Evolutionary conservation across 148 eudicot species (phyloP).

Genomic region (Silene latifolia): DNA sequence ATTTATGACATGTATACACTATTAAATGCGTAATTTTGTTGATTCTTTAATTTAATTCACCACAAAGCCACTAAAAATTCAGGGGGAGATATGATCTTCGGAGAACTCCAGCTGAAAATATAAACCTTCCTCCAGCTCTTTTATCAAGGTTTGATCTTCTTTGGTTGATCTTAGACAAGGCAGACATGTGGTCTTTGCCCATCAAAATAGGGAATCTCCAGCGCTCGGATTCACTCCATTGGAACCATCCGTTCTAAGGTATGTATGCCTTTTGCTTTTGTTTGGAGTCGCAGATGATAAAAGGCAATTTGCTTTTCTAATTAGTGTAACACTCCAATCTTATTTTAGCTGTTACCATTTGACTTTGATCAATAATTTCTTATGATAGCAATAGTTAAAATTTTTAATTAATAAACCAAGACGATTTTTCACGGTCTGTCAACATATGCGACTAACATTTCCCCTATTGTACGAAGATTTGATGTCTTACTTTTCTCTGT

Average conservation of each 20-base stretch:
- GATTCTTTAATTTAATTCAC: conserved; percentile 3
- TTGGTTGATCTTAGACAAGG: conserved; percentile 93
- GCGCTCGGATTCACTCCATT: conserved; percentile 93
- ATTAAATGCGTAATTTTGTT: background rate
- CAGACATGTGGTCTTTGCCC: conserved; percentile 96
- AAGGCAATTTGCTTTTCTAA: background rate
- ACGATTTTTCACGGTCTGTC: no score
- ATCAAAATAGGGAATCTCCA: conserved; percentile 90
- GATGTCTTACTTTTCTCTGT: background rate
- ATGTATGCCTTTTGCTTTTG: conserved; percentile 11
- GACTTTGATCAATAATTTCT: no score
- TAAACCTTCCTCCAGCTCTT: conserved; percentile 98
- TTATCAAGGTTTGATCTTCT: conserved; percentile 96
- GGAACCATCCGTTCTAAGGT: conserved; percentile 93
- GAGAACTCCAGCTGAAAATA: conserved; percentile 98
- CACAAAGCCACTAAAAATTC: conserved; percentile 19
- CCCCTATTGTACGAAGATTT: no score
- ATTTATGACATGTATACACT: background rate
- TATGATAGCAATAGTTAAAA: no score
- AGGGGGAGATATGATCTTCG: conserved; percentile 99
- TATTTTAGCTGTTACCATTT: no score
- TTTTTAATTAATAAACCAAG: no score
- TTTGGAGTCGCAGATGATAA: background rate
- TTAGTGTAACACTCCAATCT: no score
- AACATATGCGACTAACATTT: no score